Base-by-base conservation (phyloP, 2,329 filamentous ascomycete species). In the Paraconiothyrium sp. region DNA sequence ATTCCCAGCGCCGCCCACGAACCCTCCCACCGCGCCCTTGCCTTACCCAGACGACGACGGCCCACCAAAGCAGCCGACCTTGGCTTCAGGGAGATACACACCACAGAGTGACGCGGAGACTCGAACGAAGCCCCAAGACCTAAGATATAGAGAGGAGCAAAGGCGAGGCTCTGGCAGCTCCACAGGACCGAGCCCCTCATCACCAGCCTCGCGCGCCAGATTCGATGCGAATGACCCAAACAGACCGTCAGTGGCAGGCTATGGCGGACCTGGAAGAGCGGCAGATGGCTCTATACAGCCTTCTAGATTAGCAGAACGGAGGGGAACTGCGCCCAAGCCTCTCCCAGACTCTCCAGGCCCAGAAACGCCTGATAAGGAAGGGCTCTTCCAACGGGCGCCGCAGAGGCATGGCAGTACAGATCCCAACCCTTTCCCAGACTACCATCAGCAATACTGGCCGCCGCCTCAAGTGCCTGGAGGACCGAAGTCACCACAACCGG, bases 331-430 rank as follows among this genome's bases (percentile, higher is more conserved):
- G 8, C 92, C 93, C 27, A 94, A 92, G 74, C 91, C 93, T 51
- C 84, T 97, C 54, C 91, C 93, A 60, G 93, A 94, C 64, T 94
- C 93, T 1, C 89, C 91, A 20, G 93, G 90, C 48, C 90, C 92
- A 22, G 90, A 91, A 63, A 83, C 85, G n/a, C 86, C 88, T 27
- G 92, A 95, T 65, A 90, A 90, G 71, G 89, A 93, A 58, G 91
- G 88, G n/a, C 82, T 97, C 57, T 96, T 96, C 77, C 90, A 92
- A 63, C 89, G 89, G 78, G 79, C 78, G 67, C 83, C 82, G 69
- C 82, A 80, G 66, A 76, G 78, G 13, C 63, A 72, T 55, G 73
- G 64, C 1, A 74, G 71, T 58, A 57, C 63, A 10, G 68, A 71
- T 6, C 54, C 69, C 20, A 81, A 80, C 60, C 81, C 81, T 10